Evolutionary conservation across 2,329 filamentous ascomycete genomes (phyloP).

Genomic region (Zymoseptoria passerinii): DNA sequence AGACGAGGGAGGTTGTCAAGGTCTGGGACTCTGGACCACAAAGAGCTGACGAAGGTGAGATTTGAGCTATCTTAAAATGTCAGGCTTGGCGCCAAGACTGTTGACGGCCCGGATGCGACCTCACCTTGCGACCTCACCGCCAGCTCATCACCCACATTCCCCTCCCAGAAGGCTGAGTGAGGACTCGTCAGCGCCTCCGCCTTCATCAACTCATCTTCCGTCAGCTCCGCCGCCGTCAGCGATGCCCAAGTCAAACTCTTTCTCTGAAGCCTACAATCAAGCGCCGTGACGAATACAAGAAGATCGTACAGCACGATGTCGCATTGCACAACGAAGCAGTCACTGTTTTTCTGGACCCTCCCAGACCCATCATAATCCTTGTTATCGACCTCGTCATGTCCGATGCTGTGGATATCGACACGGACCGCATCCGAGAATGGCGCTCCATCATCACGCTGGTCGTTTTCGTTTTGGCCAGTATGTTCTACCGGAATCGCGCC

Average conservation of each 20-base stretch:
- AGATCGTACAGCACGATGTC: neutral
- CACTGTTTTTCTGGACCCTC: neutral
- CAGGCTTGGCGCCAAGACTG: too few species aligned
- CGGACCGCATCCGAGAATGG: slow-evolving; percentile 54
- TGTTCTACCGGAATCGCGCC: slow-evolving; percentile 30
- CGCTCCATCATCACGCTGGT: slow-evolving; percentile 62
- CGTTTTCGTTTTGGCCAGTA: slow-evolving; percentile 62
- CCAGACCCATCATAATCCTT: neutral
- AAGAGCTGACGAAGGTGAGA: neutral
- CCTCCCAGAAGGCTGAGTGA: neutral
- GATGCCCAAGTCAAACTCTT: neutral
- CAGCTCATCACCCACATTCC: neutral
- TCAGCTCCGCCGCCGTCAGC: neutral
- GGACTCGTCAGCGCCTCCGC: neutral
- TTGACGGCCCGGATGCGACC: neutral
- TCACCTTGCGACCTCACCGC: neutral
- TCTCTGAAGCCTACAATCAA: neutral
- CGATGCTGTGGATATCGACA: neutral
- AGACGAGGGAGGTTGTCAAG: neutral
- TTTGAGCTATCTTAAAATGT: too few species aligned
- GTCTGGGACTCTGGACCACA: too few species aligned
- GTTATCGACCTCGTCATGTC: neutral
- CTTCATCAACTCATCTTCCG: neutral
- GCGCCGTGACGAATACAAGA: neutral
- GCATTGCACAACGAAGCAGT: neutral